These are phyloP conservation scores for Bromus sterilis DNA, from an alignment of 176 grass and related monocot genomes.

Conservation along the genomic window DNA sequence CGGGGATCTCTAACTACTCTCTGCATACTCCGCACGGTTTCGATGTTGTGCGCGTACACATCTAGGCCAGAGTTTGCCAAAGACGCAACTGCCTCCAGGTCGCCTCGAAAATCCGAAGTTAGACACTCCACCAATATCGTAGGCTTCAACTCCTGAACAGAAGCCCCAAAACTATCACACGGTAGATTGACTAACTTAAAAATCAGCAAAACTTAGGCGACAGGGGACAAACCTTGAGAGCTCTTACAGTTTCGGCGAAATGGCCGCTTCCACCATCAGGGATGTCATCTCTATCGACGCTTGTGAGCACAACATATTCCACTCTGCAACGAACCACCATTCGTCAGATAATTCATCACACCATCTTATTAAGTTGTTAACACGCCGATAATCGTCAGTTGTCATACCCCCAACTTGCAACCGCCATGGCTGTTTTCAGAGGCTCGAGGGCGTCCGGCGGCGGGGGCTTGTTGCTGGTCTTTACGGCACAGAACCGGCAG, in stretches of 20 bases:
- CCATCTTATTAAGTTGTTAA: neutral
- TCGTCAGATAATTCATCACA: neutral
- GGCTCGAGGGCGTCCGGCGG: constrained; percentile 63
- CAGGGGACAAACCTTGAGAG: constrained; percentile 57
- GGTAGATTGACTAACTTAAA: neutral
- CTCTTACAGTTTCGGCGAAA: constrained; percentile 75
- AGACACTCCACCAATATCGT: constrained; percentile 79
- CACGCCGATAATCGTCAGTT: neutral
- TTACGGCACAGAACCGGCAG: constrained; percentile 85
- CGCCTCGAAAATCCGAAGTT: constrained; percentile 89
- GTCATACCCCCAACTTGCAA: constrained; percentile 72
- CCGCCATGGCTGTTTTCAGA: constrained; percentile 60
- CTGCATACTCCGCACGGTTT: constrained; percentile 78
- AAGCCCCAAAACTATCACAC: neutral
- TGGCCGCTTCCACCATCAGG: constrained; percentile 84
- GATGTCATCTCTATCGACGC: constrained; percentile 87
- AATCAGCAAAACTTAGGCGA: neutral
- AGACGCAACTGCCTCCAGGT: constrained; percentile 55
- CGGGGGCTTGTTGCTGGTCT: constrained; percentile 64
- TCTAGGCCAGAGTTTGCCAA: constrained; percentile 74
- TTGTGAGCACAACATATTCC: constrained; percentile 85
- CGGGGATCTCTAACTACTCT: constrained; percentile 89
- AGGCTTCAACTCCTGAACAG: constrained; percentile 68
- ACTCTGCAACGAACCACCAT: constrained; percentile 44
- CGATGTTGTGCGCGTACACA: constrained; percentile 92